Evolutionary conservation across 345 rosid genomes (phyloP).

Genomic region (Salix dunnii): DNA sequence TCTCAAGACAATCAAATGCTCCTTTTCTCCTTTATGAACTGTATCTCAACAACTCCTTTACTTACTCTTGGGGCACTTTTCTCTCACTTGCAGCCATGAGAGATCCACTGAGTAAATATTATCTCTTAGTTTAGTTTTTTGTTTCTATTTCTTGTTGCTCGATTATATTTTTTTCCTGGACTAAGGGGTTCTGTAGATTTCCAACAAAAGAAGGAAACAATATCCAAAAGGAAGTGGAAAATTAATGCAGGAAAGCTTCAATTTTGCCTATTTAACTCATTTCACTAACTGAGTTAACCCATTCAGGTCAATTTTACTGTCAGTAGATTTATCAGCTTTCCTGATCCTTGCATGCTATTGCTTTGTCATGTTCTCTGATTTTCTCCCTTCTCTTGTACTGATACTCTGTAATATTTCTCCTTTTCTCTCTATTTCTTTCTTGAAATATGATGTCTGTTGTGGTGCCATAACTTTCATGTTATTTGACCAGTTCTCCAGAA

Average conservation of each 20-base stretch:
- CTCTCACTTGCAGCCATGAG: slow-evolving; percentile 10
- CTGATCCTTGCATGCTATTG: neutral
- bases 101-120: slow-evolving; percentile 10
- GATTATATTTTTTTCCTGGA: neutral
- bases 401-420: neutral
- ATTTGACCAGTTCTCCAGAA: neutral
- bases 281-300: neutral
- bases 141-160: neutral
- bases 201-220: neutral
- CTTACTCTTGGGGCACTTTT: slow-evolving; percentile 8
- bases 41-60: neutral
- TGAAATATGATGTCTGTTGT: neutral
- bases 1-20: neutral
- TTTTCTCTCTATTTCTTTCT: neutral
- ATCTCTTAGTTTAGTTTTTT: neutral
- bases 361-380: neutral
- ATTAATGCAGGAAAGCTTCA: neutral
- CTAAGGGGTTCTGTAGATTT: neutral
- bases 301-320: neutral
- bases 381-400: neutral
- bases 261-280: neutral
- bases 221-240: too few species aligned
- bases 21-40: neutral
- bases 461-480: neutral
- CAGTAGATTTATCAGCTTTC: neutral